phyloP scores from a whole-genome alignment of 805 yeast species.

The Blastobotrys peoriensis region DNA sequence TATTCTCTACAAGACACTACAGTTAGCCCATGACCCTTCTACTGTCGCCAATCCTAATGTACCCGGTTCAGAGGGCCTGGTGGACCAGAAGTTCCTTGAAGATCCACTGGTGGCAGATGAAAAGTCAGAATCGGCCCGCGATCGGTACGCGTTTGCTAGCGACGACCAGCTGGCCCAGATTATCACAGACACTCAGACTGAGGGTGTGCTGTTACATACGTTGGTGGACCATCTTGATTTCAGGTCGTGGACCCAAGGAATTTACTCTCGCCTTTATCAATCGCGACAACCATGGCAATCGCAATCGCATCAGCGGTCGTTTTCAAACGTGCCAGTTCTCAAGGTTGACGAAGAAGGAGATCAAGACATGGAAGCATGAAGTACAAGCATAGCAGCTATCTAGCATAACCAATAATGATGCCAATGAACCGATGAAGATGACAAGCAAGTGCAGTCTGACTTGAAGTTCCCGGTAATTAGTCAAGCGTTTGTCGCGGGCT shows the following conservation, averaged over 20 bases:
- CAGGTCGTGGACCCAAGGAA: conserved; percentile 19
- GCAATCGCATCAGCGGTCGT: no score
- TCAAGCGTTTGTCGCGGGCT: no score
- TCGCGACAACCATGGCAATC: conserved; percentile 19
- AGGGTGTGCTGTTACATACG: conserved; percentile 1
- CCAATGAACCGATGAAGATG: no score
- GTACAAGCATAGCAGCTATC: not conserved
- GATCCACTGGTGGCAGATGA: not conserved
- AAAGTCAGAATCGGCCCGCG: conserved; percentile 3
- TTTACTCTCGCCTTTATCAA: conserved; percentile 22
- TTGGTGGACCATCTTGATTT: conserved; percentile 8
- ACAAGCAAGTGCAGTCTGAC: no score
- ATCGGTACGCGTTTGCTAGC: conserved; percentile 14
- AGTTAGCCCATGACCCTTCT: not conserved
- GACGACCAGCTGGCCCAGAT: conserved; percentile 6
- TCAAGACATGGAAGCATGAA: conserved; percentile 1
- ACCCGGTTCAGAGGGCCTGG: not conserved
- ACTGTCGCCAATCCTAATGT: not conserved
- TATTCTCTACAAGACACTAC: conserved; percentile 42
- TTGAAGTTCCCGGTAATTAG: no score
- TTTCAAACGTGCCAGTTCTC: not conserved
- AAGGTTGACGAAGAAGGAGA: conserved; percentile 1
- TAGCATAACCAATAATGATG: no score
- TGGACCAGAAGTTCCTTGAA: not conserved
- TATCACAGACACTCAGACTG: conserved; percentile 5